Conservation (phyloP, 2,329 filamentous ascomycete genomes). For the Stachybotrys chlorohalonatus region DNA sequence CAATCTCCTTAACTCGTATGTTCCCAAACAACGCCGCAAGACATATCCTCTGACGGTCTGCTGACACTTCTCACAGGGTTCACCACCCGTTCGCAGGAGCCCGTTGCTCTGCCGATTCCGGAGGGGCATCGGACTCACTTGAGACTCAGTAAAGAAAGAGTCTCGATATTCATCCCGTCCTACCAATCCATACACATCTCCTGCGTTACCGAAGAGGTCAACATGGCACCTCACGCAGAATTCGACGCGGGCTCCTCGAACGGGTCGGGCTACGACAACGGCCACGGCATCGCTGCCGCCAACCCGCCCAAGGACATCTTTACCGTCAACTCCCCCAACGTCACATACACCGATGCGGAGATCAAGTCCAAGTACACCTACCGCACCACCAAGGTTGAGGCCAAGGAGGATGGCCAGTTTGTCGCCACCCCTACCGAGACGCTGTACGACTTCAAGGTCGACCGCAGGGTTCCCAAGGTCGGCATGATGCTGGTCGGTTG, state of each 20-base stretch:
- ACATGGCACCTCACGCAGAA: slow-evolving; percentile 90
- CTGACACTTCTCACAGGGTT: slow-evolving; percentile 43
- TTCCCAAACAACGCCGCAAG: slow-evolving; percentile 6
- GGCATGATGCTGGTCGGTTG: slow-evolving; percentile 97
- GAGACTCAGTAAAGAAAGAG: slow-evolving; percentile 44
- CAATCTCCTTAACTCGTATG: slow-evolving; percentile 95
- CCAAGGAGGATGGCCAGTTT: slow-evolving; percentile 63
- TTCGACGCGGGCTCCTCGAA: slow-evolving; percentile 45
- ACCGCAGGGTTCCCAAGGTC: slow-evolving; percentile 84
- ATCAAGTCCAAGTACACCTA: slow-evolving; percentile 96
- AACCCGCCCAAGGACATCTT: slow-evolving; percentile 56
- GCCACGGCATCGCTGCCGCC: slow-evolving; percentile 32
- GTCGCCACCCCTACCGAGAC: slow-evolving; percentile 82
- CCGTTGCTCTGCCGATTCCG: slow-evolving; percentile 85
- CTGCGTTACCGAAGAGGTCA: slow-evolving; percentile 21
- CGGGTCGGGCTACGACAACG: slow-evolving; percentile 45
- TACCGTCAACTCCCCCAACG: slow-evolving; percentile 84
- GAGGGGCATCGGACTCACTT: slow-evolving; percentile 66
- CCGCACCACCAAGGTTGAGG: slow-evolving; percentile 78
- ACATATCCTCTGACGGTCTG: slow-evolving; percentile 14
- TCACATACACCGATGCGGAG: slow-evolving; percentile 76
- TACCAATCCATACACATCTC: slow-evolving; percentile 3
- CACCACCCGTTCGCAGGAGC: slow-evolving; percentile 95
- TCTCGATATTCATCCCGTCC: slow-evolving; percentile 19
- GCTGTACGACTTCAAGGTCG: slow-evolving; percentile 93